phyloP scores from a whole-genome alignment of 2,329 filamentous ascomycete genomes.

The Hawksworthiomyces lignivorus region DNA sequence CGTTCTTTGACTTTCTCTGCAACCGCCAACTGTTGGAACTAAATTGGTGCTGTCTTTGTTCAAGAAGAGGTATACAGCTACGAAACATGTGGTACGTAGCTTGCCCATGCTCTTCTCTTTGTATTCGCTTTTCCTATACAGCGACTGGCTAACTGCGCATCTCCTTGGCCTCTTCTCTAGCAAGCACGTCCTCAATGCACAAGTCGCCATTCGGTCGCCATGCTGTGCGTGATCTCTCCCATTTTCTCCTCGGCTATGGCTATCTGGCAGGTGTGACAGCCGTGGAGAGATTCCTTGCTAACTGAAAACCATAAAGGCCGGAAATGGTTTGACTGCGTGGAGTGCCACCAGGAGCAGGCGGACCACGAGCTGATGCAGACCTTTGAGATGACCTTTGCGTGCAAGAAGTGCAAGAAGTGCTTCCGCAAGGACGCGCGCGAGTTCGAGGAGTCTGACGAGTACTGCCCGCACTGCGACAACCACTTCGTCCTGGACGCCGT shows the following conservation, averaged over 20 bases:
- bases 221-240: slow-evolving; percentile 61
- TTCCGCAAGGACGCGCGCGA: slow-evolving; percentile 90
- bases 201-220: slow-evolving; percentile 89
- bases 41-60: too few species aligned
- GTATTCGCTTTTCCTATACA: too few species aligned
- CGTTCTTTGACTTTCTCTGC: too few species aligned
- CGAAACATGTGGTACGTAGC: slow-evolving; percentile 12
- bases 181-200: slow-evolving; percentile 97
- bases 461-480: slow-evolving; percentile 98
- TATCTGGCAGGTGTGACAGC: too few species aligned
- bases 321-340: slow-evolving; percentile 98
- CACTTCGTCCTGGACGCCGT: slow-evolving; percentile 90
- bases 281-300: background rate
- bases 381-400: slow-evolving; percentile 88
- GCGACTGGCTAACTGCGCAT: too few species aligned
- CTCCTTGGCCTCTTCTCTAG: too few species aligned
- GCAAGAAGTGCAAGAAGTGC: slow-evolving; percentile 98
- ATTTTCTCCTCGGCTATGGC: too few species aligned
- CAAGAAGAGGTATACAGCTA: too few species aligned
- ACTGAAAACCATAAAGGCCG: slow-evolving; percentile 47
- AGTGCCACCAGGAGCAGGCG: slow-evolving; percentile 83
- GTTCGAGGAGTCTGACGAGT: slow-evolving; percentile 96
- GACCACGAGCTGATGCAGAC: slow-evolving; percentile 67
- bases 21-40: too few species aligned
- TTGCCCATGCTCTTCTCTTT: too few species aligned